These are phyloP conservation scores for Cystobasidiaceae sp. DNA, from an alignment of 1,284 basidiomycete species.

Conservation along the genomic window DNA sequence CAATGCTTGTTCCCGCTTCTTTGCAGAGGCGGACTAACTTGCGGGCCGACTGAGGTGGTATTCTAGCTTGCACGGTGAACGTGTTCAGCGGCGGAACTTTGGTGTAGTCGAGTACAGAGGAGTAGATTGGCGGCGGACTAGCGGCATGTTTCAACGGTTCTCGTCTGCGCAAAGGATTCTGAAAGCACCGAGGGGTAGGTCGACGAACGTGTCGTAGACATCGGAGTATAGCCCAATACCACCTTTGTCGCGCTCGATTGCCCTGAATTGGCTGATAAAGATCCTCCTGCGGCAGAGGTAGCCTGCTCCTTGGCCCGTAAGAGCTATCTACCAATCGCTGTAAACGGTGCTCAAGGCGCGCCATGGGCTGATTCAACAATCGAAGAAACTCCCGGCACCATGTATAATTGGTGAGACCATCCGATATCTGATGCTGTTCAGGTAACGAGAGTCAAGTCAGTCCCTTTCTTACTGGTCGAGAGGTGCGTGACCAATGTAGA, in stretches of 20 bases:
- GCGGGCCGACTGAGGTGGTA: not conserved
- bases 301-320: not conserved
- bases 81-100: slow-evolving; percentile 1
- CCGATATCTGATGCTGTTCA: slow-evolving; percentile 18
- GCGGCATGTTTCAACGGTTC: not conserved
- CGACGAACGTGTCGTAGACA: slow-evolving; percentile 4
- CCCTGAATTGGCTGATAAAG: slow-evolving; percentile 11
- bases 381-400: slow-evolving; percentile 16
- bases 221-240: slow-evolving; percentile 23
- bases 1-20: slow-evolving; percentile 3
- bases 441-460: not conserved
- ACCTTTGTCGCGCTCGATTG: slow-evolving; percentile 5
- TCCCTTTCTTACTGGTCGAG: not conserved
- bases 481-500: not conserved
- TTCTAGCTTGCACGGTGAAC: not conserved
- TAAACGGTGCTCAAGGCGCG: not conserved
- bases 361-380: not conserved
- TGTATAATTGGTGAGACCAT: slow-evolving; percentile 26
- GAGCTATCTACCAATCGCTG: not conserved
- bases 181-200: slow-evolving; percentile 7
- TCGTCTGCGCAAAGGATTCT: not conserved
- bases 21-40: not conserved
- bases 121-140: not conserved
- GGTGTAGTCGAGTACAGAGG: not conserved
- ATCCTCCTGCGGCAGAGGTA: slow-evolving; percentile 21